phyloP scores from a whole-genome alignment of 106 monocot species.

The Amphibolis antarctica region DNA sequence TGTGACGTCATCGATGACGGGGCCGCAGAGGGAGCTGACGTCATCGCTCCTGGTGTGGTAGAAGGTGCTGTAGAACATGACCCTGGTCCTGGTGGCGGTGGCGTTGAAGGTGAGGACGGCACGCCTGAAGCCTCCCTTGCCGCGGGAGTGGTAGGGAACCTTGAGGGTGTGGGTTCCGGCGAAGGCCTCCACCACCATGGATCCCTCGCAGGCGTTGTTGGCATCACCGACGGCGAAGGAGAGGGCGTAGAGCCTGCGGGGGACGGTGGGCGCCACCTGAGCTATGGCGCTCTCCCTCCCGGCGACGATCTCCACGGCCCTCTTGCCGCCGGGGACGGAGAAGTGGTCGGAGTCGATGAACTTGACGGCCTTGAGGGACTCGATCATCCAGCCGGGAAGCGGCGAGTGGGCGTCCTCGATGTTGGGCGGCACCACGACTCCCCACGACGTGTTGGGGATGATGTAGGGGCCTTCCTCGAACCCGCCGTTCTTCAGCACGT shows the following conservation, averaged over 20 bases:
- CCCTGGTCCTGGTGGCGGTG: constrained; percentile 5
- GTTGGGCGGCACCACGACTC: constrained; percentile 17
- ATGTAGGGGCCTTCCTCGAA: constrained; percentile 21
- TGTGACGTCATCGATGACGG: constrained; percentile 11
- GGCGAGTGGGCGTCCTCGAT: constrained; percentile 9
- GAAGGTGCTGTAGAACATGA: constrained; percentile 24
- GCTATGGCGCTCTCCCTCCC: constrained; percentile 16
- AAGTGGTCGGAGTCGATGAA: constrained; percentile 14
- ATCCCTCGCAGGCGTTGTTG: constrained; percentile 17
- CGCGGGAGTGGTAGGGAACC: constrained; percentile 15
- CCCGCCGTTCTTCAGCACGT: constrained; percentile 16
- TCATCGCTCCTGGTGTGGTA: constrained; percentile 21
- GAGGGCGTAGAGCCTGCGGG: constrained; percentile 10
- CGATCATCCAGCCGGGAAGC: constrained; percentile 12
- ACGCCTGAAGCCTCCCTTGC: constrained; percentile 17
- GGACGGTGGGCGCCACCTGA: constrained; percentile 8
- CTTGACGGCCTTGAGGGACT: constrained; percentile 18
- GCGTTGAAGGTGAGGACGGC: constrained; percentile 13
- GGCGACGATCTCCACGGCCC: constrained; percentile 14
- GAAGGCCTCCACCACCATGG: constrained; percentile 22
- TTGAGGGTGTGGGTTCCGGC: constrained; percentile 14
- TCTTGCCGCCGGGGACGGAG: constrained; percentile 5
- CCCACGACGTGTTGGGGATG: constrained; percentile 10
- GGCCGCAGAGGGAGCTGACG: constrained; percentile 22
- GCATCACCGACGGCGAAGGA: constrained; percentile 19